Conservation (phyloP, 108 stramenopile species). For the Craspedostauros australis region DNA sequence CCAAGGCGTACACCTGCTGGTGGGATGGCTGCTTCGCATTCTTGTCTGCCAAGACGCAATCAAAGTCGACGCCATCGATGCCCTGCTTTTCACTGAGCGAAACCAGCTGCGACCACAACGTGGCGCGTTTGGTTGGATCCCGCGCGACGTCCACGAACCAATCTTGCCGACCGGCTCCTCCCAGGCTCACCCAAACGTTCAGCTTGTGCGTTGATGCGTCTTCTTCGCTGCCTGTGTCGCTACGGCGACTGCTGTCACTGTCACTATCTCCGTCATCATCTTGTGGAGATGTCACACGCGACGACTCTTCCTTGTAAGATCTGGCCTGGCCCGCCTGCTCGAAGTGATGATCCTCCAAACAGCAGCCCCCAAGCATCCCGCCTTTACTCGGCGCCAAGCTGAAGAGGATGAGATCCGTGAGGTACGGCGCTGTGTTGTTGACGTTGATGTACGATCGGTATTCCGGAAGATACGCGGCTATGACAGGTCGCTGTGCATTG, state of each 20-base stretch:
- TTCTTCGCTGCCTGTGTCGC: constrained; percentile 13
- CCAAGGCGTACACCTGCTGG: not conserved
- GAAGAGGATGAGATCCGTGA: constrained; percentile 69
- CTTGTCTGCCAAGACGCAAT: no score
- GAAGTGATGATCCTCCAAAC: constrained; percentile 47
- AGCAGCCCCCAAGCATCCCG: constrained; percentile 26
- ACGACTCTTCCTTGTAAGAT: constrained; percentile 27
- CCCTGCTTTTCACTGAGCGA: not conserved
- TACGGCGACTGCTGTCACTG: constrained; percentile 36
- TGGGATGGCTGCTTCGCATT: not conserved
- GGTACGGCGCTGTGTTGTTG: no score
- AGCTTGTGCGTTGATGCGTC: constrained; percentile 9
- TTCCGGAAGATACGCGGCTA: no score
- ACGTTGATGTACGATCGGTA: no score
- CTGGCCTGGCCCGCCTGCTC: constrained; percentile 33
- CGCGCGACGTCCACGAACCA: no score
- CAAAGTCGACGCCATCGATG: constrained; percentile 7
- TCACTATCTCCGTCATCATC: constrained; percentile 19
- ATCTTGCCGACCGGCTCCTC: not conserved
- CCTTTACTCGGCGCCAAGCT: constrained; percentile 33
- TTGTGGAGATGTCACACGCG: not conserved
- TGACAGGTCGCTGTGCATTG: no score
- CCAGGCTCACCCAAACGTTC: constrained; percentile 2
- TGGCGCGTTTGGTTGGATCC: no score
- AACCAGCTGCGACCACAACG: no score